Evolutionary conservation across 306 rosid species (phyloP).

Genomic region (Geum urbanum): DNA sequence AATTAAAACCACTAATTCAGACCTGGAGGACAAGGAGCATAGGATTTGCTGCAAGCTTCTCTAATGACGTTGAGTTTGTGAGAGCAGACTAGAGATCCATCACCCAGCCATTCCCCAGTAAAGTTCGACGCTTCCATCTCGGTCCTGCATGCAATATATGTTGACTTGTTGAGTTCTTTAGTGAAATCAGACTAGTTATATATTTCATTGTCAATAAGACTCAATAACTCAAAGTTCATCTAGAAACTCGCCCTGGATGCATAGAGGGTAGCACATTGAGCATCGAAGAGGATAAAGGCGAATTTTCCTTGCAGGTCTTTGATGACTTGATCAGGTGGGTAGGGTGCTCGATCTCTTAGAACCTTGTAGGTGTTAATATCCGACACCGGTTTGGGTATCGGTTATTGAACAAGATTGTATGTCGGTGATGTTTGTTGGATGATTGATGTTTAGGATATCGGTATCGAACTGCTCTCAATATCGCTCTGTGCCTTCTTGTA

Average conservation of each 20-base stretch:
- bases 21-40: slow-evolving; percentile 64
- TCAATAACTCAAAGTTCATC: too few species aligned
- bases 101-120: slow-evolving; percentile 54
- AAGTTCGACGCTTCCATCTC: slow-evolving; percentile 47
- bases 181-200: too few species aligned
- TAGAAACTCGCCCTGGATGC: slow-evolving; percentile 44
- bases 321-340: slow-evolving; percentile 60
- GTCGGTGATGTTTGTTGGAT: too few species aligned
- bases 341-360: slow-evolving; percentile 58
- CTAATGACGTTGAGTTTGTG: slow-evolving; percentile 33
- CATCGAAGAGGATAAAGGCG: slow-evolving; percentile 51
- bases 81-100: slow-evolving; percentile 55
- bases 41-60: slow-evolving; percentile 53
- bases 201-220: background rate
- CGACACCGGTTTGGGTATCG: too few species aligned
- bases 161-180: too few species aligned
- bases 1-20: slow-evolving; percentile 27
- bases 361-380: too few species aligned
- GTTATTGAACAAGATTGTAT: too few species aligned
- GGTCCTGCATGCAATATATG: slow-evolving; percentile 34
- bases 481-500: too few species aligned
- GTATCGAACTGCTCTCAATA: too few species aligned
- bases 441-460: too few species aligned
- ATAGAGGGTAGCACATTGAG: slow-evolving; percentile 31
- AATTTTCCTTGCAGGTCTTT: slow-evolving; percentile 57